phyloP scores from a whole-genome alignment of 2,329 filamentous ascomycete genomes.

The Didymella sp. region DNA sequence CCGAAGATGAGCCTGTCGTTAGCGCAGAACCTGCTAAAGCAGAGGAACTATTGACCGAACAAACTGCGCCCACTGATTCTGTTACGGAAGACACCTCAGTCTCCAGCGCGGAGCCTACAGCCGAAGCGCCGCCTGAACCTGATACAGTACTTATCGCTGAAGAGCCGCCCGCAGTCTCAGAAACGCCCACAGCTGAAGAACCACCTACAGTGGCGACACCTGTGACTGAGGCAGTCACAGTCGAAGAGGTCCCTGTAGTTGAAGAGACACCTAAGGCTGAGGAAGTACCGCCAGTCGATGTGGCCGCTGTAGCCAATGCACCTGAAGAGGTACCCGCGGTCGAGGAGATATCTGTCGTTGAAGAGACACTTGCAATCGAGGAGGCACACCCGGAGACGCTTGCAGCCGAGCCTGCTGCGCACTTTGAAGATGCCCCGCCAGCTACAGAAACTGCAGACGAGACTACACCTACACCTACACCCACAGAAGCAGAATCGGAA shows the following conservation, averaged over 20 bases:
- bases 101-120: not conserved
- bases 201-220: not conserved
- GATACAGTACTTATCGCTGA: not conserved
- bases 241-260: not conserved
- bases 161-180: not conserved
- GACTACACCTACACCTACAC: not conserved
- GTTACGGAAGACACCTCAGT: not conserved
- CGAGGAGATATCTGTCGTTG: constrained; percentile 1
- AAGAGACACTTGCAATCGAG: constrained; percentile 3
- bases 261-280: constrained; percentile 2
- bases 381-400: not conserved
- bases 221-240: not conserved
- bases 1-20: not conserved
- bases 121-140: not conserved
- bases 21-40: not conserved
- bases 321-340: not conserved
- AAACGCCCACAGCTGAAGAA: not conserved
- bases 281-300: not conserved
- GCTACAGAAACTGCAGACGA: not conserved
- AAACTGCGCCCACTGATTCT: not conserved
- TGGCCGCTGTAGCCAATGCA: not conserved
- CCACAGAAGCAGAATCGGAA: not conserved
- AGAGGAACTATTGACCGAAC: not conserved
- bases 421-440: not conserved
- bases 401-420: not conserved